These are phyloP conservation scores for Beauveria sp. DNA, from an alignment of 2,329 filamentous ascomycete species.

Conservation along the genomic window DNA sequence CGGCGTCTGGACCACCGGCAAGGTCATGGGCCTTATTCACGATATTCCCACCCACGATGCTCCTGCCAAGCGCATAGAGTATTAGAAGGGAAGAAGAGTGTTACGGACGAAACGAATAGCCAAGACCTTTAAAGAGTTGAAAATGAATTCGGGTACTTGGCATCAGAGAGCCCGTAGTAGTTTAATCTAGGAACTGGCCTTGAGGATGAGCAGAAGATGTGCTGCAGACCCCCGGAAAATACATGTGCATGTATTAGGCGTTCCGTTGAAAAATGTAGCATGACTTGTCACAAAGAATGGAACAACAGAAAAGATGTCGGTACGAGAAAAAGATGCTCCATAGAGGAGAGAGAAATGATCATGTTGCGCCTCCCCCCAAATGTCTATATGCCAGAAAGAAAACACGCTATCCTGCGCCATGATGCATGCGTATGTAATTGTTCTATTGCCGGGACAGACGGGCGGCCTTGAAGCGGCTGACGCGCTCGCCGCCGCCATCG, in stretches of 20 bases:
- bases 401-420: slow-evolving; percentile 8
- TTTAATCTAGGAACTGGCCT: slow-evolving; percentile 49
- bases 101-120: slow-evolving; percentile 59
- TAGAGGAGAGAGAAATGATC: background rate
- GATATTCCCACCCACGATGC: slow-evolving; percentile 71
- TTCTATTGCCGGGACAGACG: slow-evolving; percentile 47
- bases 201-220: slow-evolving; percentile 42
- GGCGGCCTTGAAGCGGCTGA: slow-evolving; percentile 70
- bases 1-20: slow-evolving; percentile 94
- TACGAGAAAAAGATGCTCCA: background rate
- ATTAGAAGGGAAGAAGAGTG: slow-evolving; percentile 26
- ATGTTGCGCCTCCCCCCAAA: background rate
- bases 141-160: slow-evolving; percentile 25
- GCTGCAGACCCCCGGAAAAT: slow-evolving; percentile 41
- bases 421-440: slow-evolving; percentile 4
- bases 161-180: slow-evolving; percentile 53
- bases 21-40: slow-evolving; percentile 84
- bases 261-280: background rate
- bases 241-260: background rate
- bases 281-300: background rate
- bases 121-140: slow-evolving; percentile 35
- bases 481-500: slow-evolving; percentile 53
- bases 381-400: slow-evolving; percentile 3
- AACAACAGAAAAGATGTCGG: background rate
- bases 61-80: slow-evolving; percentile 46